Base-by-base conservation (phyloP, 768 basidiomycete species). In the Tylopilus felleus region DNA sequence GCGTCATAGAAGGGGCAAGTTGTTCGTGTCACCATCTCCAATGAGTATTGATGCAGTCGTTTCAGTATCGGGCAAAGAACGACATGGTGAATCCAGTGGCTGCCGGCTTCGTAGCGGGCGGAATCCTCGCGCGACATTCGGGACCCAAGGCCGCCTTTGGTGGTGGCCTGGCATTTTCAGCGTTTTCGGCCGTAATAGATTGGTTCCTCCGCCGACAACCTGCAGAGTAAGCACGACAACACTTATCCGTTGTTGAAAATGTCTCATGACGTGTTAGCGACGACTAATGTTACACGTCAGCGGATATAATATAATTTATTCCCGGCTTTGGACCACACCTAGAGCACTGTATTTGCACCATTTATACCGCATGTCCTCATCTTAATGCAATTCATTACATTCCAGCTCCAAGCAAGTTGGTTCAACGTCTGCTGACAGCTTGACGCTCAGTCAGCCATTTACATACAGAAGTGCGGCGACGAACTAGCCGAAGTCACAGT, bases 21-120 rank as follows among this genome's bases (percentile, higher is more conserved):
- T 19, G 23, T 28, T 43, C 35, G 29, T n/a, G 1, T 31, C 22
- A 31, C 25, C 7, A 3, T 47, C 31, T 23, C 35, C 0, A 22
- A 39, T 13, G 28, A 1, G 12, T 42, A 12, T 27, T 61, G 31
- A 67, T 14, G 0, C 23, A 19, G 29, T 17, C 4, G 8, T 3
- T 28, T 29, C 56, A 97, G 95, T 98, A 97, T 72, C 93, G 96
- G 42, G 95, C 93, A 9, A 93, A 86, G 73, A 95, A 97, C 65
- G 96, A 98, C 69, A 90, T 98, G 61, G 86, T 84, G 52, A 98
- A 98, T 68, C 88, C 93, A 10, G 81, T 93, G 17, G 81, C 85
- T 13, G 87, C 90, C 7, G 96, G 96, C 1, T 93, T 96, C 68
- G 68, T 94, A 5, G 83, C 93, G 4, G 96, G 96, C 27, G 93